Evolutionary conservation across 139 green algal species (phyloP).

Genomic region (Raphidocelis subcapitata): DNA sequence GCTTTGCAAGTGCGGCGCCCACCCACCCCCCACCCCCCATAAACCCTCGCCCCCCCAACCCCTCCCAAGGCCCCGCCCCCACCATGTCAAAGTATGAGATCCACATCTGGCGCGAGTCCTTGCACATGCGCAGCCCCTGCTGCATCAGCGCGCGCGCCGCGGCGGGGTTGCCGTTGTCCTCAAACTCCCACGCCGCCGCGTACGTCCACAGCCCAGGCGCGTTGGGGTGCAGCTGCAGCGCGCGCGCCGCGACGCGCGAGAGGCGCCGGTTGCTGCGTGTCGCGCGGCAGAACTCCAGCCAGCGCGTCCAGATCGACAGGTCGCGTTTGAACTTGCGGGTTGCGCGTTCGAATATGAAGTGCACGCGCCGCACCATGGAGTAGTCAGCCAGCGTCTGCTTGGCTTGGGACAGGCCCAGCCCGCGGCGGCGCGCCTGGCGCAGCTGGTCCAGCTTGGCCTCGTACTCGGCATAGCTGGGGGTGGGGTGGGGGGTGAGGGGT

Average conservation of each 20-base stretch:
- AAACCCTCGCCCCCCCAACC: background rate
- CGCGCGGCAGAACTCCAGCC: constrained; percentile 77
- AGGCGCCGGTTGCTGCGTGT: constrained; percentile 59
- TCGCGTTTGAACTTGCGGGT: constrained; percentile 87
- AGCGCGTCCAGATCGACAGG: constrained; percentile 81
- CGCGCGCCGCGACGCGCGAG: constrained; percentile 44
- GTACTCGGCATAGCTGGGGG: constrained; percentile 76
- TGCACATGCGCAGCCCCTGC: constrained; percentile 83
- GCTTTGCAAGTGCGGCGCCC: background rate
- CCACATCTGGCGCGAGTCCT: constrained; percentile 69
- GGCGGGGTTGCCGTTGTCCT: constrained; percentile 66
- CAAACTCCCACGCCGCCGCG: constrained; percentile 73
- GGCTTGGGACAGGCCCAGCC: constrained; percentile 28
- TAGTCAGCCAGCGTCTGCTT: constrained; percentile 67
- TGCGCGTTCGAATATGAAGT: constrained; percentile 92
- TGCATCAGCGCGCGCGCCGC: constrained; percentile 91
- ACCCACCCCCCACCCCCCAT: no score
- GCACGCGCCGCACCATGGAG: constrained; percentile 66
- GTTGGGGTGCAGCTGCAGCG: constrained; percentile 76
- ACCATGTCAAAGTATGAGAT: constrained; percentile 81
- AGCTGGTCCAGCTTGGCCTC: constrained; percentile 83
- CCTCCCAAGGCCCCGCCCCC: background rate
- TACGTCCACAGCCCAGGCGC: constrained; percentile 83
- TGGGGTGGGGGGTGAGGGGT: no score
- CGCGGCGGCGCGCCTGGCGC: constrained; percentile 41